These are phyloP conservation scores for Ehretia macrophylla DNA, from an alignment of 257 asterid genomes.

Conservation along the genomic window DNA sequence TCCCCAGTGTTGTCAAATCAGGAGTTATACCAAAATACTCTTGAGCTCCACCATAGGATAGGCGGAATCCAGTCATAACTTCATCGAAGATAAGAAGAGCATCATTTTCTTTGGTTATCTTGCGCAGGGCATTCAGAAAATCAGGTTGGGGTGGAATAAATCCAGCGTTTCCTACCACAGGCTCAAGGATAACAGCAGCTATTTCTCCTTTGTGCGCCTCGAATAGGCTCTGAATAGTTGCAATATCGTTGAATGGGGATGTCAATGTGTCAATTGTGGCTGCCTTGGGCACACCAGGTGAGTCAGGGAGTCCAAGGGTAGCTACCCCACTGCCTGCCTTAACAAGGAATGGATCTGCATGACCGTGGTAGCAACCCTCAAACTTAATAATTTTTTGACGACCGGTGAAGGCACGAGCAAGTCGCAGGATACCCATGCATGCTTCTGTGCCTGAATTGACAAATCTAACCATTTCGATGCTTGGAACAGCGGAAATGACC, in stretches of 20 bases:
- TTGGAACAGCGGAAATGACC: constrained; percentile 96
- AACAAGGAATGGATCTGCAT: constrained; percentile 96
- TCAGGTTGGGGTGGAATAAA: constrained; percentile 75
- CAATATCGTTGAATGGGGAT: constrained; percentile 72
- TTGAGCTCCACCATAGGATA: constrained; percentile 97
- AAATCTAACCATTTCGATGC: constrained; percentile 96
- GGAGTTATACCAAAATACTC: constrained; percentile 90
- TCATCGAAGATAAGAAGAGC: constrained; percentile 84
- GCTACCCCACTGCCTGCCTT: constrained; percentile 99
- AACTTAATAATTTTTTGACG: constrained; percentile 80
- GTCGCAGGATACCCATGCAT: constrained; percentile 89
- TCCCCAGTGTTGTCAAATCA: constrained; percentile 95
- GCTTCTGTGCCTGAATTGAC: constrained; percentile 99
- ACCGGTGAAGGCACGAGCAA: constrained; percentile 95
- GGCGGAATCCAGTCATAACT: constrained; percentile 93
- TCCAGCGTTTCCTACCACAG: constrained; percentile 97
- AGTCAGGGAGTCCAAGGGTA: constrained; percentile 93
- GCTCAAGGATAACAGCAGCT: constrained; percentile 80
- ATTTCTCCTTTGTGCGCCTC: constrained; percentile 70
- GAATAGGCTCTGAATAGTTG: constrained; percentile 63
- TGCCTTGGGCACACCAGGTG: constrained; percentile 94
- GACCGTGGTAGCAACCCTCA: constrained; percentile 99
- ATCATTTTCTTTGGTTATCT: constrained; percentile 55
- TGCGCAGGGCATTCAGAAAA: constrained; percentile 55
- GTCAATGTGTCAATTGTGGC: constrained; percentile 73